Evolutionary conservation across 345 rosid species (phyloP).

Genomic region (Litchi chinensis): DNA sequence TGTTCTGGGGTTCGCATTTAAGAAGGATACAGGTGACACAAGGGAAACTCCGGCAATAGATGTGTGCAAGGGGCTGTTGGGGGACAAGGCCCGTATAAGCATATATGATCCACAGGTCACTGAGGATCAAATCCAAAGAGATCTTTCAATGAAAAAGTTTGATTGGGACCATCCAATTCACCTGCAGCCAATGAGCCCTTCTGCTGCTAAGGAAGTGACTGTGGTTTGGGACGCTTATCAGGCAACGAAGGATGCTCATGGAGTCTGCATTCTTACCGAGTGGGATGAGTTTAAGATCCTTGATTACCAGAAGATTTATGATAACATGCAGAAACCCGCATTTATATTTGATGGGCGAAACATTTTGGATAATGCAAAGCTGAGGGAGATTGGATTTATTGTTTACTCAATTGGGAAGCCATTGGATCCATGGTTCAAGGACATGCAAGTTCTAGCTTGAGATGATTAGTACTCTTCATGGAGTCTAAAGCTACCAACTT

Average conservation of each 20-base stretch:
- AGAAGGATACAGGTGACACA: slow-evolving; percentile 89
- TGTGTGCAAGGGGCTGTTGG: slow-evolving; percentile 76
- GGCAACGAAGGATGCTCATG: slow-evolving; percentile 74
- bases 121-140: slow-evolving; percentile 73
- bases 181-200: slow-evolving; percentile 70
- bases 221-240: slow-evolving; percentile 71
- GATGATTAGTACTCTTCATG: not conserved
- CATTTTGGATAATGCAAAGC: slow-evolving; percentile 46
- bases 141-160: slow-evolving; percentile 65
- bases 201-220: slow-evolving; percentile 56
- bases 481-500: not conserved
- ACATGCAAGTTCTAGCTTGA: slow-evolving; percentile 31
- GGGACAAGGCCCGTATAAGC: slow-evolving; percentile 67
- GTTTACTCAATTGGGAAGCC: slow-evolving; percentile 57
- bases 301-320: slow-evolving; percentile 64
- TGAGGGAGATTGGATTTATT: slow-evolving; percentile 79
- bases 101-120: slow-evolving; percentile 83
- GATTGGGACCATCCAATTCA: slow-evolving; percentile 87
- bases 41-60: slow-evolving; percentile 86
- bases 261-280: slow-evolving; percentile 75
- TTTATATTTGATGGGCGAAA: slow-evolving; percentile 79
- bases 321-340: slow-evolving; percentile 82
- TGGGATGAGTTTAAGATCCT: slow-evolving; percentile 86
- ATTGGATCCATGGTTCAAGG: slow-evolving; percentile 39
- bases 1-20: slow-evolving; percentile 78